phyloP scores from a whole-genome alignment of 164 flowering plant genomes.

The Paratinospora sagittata region DNA sequence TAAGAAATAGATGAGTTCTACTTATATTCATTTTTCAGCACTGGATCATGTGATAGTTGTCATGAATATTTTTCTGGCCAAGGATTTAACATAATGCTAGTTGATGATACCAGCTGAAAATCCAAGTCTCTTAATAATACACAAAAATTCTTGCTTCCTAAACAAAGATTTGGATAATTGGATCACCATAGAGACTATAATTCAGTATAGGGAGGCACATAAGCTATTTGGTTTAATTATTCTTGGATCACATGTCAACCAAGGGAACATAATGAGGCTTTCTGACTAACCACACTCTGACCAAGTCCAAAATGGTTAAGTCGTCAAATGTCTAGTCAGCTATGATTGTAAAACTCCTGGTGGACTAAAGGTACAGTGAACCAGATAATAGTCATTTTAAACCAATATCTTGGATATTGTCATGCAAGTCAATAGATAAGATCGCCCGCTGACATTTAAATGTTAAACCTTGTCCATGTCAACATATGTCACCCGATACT shows the following conservation, averaged over 20 bases:
- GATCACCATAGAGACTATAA: background rate
- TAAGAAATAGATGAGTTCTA: background rate
- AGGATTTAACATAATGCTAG: background rate
- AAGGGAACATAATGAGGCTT: background rate
- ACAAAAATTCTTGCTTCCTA: too few species aligned
- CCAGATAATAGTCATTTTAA: background rate
- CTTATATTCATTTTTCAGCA: background rate
- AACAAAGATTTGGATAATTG: background rate
- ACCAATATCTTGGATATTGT: background rate
- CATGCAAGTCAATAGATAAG: background rate
- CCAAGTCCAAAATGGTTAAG: too few species aligned
- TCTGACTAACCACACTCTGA: background rate
- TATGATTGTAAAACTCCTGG: background rate
- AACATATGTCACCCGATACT: background rate
- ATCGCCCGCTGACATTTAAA: background rate
- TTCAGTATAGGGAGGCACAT: background rate
- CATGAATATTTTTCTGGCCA: background rate
- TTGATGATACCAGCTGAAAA: background rate
- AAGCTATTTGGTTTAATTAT: background rate
- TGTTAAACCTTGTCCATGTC: background rate
- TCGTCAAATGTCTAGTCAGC: background rate
- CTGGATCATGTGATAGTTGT: background rate
- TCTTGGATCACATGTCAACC: background rate
- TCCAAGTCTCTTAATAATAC: background rate
- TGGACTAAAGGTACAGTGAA: background rate